Evolutionary conservation across 352 stramenopile species (phyloP).

Genomic region (Globisporangium alternatum): DNA sequence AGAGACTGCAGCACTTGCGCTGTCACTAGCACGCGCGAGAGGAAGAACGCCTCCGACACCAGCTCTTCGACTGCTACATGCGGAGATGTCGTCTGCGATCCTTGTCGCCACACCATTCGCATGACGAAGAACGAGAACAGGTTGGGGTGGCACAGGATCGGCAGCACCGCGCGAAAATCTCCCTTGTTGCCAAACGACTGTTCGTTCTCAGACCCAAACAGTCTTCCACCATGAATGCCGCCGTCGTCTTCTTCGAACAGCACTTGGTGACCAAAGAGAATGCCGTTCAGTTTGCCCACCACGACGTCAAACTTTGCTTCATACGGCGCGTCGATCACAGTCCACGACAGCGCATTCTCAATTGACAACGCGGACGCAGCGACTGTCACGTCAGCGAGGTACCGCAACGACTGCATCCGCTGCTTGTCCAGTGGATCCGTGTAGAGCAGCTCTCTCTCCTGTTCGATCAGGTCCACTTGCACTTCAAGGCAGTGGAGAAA

Average conservation of each 20-base stretch:
- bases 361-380: slow-evolving; percentile 40
- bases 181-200: slow-evolving; percentile 2
- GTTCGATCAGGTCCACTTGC: slow-evolving; percentile 48
- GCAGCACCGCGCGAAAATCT: slow-evolving; percentile 26
- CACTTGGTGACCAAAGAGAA: slow-evolving; percentile 73
- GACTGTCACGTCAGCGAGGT: slow-evolving; percentile 42
- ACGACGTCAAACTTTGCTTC: slow-evolving; percentile 48
- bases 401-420: slow-evolving; percentile 57
- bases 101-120: slow-evolving; percentile 44
- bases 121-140: slow-evolving; percentile 55
- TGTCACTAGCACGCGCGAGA: slow-evolving; percentile 49
- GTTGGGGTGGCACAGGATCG: slow-evolving; percentile 47
- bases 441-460: slow-evolving; percentile 36
- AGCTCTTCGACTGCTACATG: slow-evolving; percentile 38
- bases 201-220: slow-evolving; percentile 1
- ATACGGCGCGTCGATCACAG: slow-evolving; percentile 32
- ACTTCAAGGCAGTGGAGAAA: slow-evolving; percentile 56
- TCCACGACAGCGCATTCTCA: slow-evolving; percentile 40
- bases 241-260: slow-evolving; percentile 58
- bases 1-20: slow-evolving; percentile 61
- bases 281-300: slow-evolving; percentile 42
- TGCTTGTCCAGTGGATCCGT: slow-evolving; percentile 35
- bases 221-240: not conserved
- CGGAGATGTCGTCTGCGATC: slow-evolving; percentile 23
- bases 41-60: slow-evolving; percentile 54